A percentile compares a stretch with the other conserved stretches of the same genome.
Conservation (phyloP, 495 filamentous ascomycete species). For the Penicillium odoratum region DNA sequence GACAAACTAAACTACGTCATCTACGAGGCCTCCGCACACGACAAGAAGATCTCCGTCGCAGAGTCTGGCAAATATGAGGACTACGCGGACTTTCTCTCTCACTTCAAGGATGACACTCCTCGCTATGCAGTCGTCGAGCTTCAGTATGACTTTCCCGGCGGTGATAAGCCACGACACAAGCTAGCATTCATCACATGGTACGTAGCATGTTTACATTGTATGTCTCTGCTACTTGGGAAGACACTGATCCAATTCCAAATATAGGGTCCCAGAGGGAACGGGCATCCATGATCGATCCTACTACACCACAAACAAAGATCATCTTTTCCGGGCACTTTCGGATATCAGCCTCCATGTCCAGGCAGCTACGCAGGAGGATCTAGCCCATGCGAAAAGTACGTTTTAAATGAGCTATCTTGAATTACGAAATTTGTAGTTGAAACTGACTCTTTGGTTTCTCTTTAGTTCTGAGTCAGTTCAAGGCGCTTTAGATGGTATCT, state of each 20-base stretch:
- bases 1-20: slow-evolving; percentile 22
- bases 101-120: slow-evolving; percentile 19
- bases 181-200: slow-evolving; percentile 28
- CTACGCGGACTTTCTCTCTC: slow-evolving; percentile 18
- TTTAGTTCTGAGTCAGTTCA: slow-evolving; percentile 18
- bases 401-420: not conserved
- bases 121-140: slow-evolving; percentile 24
- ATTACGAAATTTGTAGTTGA: not conserved
- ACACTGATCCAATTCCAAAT: not conserved
- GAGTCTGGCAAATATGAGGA: slow-evolving; percentile 22
- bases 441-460: not conserved
- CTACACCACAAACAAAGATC: slow-evolving; percentile 25
- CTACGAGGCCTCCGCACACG: slow-evolving; percentile 22
- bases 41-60: slow-evolving; percentile 26
- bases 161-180: slow-evolving; percentile 19
- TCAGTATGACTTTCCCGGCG: slow-evolving; percentile 18
- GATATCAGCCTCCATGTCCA: slow-evolving; percentile 28
- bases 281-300: slow-evolving; percentile 24
- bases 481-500: slow-evolving; percentile 11
- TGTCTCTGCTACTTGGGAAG: not conserved
- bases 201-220: slow-evolving; percentile 1
- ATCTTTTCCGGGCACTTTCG: slow-evolving; percentile 17
- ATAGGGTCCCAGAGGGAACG: slow-evolving; percentile 23
- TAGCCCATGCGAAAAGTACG: slow-evolving; percentile 24
- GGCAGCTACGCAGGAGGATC: slow-evolving; percentile 16